Base-by-base conservation (phyloP, 2,329 filamentous ascomycete genomes). In the Tolypocladium endophyticum region DNA sequence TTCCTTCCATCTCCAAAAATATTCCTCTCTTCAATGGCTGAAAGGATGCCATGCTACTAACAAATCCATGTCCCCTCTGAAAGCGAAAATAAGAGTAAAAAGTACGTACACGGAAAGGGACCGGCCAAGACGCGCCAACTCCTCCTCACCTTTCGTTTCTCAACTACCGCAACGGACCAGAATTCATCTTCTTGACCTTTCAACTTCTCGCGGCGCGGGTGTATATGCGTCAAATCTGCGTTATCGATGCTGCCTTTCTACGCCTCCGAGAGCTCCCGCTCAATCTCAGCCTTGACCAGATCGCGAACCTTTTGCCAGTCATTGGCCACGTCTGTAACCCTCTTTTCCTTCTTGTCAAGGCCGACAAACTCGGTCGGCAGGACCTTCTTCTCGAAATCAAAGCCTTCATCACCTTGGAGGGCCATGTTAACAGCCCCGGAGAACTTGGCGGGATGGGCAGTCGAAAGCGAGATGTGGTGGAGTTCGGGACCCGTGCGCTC, bases 361-460 rank as follows among this genome's bases (percentile, higher is more conserved):
- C 89, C 93, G 39, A 88, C 76, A 69, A 97, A 94, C 75, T 97
- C 90, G 60, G 82, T 73, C 0, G 93, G 93, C 59, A 95, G 79
- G 1, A 97, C 88, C 63, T 87, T 83, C 63, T 81, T 73, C 47
- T 84, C 79, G 70, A 96, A 96, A 66, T 85, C 81, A 67, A 95
- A 97, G 1, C 81, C 86, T n/a, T 81, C 72, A 70, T 89, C 81
- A 11, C 82, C 82, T 64, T 85, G 82, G 61, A 97, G 78, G 0
- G 93, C 92, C 55, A 88, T 67, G 66, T 92, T 88, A 1, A 99
- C 93, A 0, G 92, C 92, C 38, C 85, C 84, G 0, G 88, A 86
- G 70, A 99, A 99, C 74, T 99, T 99, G 62, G 93, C 94, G 0
- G 94, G 93, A 74, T 99, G 94, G 2, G 94, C 94, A 2, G 94